phyloP scores from a whole-genome alignment of 371 early-diverging fungal genomes.

The Actinomucor elegans region DNA sequence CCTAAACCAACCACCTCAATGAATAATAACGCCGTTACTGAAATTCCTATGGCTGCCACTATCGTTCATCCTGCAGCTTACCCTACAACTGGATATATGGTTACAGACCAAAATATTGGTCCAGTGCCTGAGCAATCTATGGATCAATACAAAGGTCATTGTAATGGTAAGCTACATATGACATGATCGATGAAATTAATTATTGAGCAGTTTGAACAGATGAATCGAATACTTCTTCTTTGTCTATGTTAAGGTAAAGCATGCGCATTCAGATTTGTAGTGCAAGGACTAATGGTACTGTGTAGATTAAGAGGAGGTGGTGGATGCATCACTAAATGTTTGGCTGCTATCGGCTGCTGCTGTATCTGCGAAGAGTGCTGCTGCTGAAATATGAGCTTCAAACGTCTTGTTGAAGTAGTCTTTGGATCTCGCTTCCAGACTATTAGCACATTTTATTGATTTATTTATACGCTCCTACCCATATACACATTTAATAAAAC shows the following conservation, averaged over 20 bases:
- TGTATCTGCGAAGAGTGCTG: constrained; percentile 28
- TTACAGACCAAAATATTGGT: constrained; percentile 2
- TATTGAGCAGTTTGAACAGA: no score
- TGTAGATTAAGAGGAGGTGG: constrained; percentile 32
- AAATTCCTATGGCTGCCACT: constrained; percentile 11
- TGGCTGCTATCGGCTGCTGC: constrained; percentile 34
- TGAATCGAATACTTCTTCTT: no score
- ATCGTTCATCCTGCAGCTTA: constrained; percentile 6
- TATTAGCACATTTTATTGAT: no score
- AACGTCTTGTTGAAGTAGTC: no score
- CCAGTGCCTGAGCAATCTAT: neutral
- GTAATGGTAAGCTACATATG: neutral
- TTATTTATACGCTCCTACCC: no score
- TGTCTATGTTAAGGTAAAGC: no score
- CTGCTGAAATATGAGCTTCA: constrained; percentile 15
- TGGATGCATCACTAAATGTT: constrained; percentile 31
- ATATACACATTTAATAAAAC: no score
- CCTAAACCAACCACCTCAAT: no score
- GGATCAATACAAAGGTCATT: constrained; percentile 2
- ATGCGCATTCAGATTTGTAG: no score
- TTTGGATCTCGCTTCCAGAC: no score
- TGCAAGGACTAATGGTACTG: no score
- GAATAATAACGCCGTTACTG: neutral
- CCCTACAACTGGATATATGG: constrained; percentile 18
- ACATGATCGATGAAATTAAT: neutral